phyloP scores from a whole-genome alignment of 805 yeast species.

The Cephaloascus albidus region DNA sequence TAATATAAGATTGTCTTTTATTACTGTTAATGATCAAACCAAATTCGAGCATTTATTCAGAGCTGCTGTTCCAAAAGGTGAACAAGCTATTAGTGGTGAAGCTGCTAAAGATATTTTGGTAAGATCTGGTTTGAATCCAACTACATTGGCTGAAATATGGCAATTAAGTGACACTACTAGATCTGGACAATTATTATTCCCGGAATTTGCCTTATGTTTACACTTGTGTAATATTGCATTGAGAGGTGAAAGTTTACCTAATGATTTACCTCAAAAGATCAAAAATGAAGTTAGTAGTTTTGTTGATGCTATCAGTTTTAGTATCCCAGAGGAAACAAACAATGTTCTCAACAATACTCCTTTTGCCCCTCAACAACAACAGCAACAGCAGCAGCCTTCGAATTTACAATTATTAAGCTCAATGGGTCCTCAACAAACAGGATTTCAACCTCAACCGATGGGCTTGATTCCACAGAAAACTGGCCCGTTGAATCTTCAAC shows the following conservation, averaged over 20 bases:
- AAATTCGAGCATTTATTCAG: conserved; percentile 81
- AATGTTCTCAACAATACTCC: conserved; percentile 34
- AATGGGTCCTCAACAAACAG: conserved; percentile 10
- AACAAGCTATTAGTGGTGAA: conserved; percentile 57
- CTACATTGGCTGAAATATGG: conserved; percentile 81
- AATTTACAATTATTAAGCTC: conserved; percentile 1
- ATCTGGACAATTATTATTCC: conserved; percentile 80
- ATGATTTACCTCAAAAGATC: conserved; percentile 59
- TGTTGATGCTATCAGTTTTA: conserved; percentile 80
- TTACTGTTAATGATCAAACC: conserved; percentile 77
- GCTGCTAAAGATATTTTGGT: conserved; percentile 72
- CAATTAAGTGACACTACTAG: conserved; percentile 80
- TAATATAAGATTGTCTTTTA: conserved; percentile 69
- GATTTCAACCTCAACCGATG: conserved; percentile 15
- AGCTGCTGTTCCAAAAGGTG: conserved; percentile 66
- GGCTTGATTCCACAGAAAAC: conserved; percentile 13
- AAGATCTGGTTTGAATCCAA: conserved; percentile 70
- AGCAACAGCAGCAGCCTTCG: conserved; percentile 4
- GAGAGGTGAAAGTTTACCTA: conserved; percentile 73
- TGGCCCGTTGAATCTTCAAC: conserved; percentile 17
- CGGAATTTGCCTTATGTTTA: conserved; percentile 89
- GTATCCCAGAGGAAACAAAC: conserved; percentile 51
- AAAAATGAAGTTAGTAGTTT: conserved; percentile 80
- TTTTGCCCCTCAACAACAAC: conserved; percentile 19
- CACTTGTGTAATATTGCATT: conserved; percentile 74